These are phyloP conservation scores for Mortierella antarctica DNA, from an alignment of 192 early-diverging fungal genomes.

Conservation along the genomic window DNA sequence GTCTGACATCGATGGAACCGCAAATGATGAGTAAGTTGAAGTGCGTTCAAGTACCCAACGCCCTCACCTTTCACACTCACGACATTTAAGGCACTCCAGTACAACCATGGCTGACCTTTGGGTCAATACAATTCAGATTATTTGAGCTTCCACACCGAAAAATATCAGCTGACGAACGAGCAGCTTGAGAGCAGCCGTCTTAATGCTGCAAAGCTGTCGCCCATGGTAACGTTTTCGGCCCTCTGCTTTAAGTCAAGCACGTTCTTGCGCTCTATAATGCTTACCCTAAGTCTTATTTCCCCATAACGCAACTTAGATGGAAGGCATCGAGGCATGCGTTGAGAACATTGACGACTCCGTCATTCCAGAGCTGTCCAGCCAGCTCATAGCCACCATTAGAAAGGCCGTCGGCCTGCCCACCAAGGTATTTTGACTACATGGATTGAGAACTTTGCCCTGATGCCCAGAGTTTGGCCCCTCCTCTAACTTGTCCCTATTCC, in stretches of 20 bases:
- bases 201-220: constrained; percentile 86
- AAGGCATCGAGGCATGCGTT: constrained; percentile 83
- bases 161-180: constrained; percentile 87
- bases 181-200: constrained; percentile 87
- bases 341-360: constrained; percentile 79
- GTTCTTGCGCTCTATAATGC: background rate
- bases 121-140: constrained; percentile 66
- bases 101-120: background rate
- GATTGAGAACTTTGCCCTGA: background rate
- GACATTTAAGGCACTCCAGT: background rate
- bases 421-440: constrained; percentile 46
- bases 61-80: background rate
- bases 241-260: background rate
- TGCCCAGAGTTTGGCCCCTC: background rate
- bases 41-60: too few species aligned
- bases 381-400: constrained; percentile 74
- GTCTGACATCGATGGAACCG: constrained; percentile 81
- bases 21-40: constrained; percentile 66
- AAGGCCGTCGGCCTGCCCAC: constrained; percentile 93
- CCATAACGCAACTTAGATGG: constrained; percentile 65
- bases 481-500: background rate
- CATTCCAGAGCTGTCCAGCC: constrained; percentile 74
- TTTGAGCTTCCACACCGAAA: constrained; percentile 89
- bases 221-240: constrained; percentile 61
- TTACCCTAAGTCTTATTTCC: background rate